Percentiles rank a stretch among this genome's conserved stretches.
phyloP scores from a whole-genome alignment of 2,329 filamentous ascomycete genomes.

The Leptographium procerum region DNA sequence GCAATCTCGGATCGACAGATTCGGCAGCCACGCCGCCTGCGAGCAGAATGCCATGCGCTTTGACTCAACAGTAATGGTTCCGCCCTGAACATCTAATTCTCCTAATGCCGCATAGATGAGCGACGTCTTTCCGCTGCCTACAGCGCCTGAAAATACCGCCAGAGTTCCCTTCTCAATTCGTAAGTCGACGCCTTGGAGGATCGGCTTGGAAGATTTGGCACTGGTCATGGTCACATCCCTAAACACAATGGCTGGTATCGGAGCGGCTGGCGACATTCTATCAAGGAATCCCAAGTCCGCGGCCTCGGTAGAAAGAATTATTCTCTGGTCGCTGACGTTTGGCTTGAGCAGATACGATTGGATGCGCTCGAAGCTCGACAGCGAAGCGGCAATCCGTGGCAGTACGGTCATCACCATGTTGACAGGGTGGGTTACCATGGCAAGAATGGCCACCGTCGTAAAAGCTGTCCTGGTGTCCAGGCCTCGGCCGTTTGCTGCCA shows the following conservation, averaged over 20 bases:
- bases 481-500: slow-evolving; percentile 8
- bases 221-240: slow-evolving; percentile 7
- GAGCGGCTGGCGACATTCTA: background rate
- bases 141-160: slow-evolving; percentile 17
- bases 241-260: slow-evolving; percentile 4
- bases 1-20: slow-evolving; percentile 4
- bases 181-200: slow-evolving; percentile 17
- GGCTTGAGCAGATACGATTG: slow-evolving; percentile 19
- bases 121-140: slow-evolving; percentile 20
- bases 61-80: background rate
- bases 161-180: slow-evolving; percentile 14
- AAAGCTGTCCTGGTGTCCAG: slow-evolving; percentile 27
- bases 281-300: background rate
- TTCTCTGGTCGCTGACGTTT: background rate
- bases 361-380: slow-evolving; percentile 26
- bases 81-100: slow-evolving; percentile 12
- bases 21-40: slow-evolving; percentile 10
- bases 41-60: slow-evolving; percentile 5
- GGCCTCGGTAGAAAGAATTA: background rate
- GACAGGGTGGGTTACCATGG: slow-evolving; percentile 28
- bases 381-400: slow-evolving; percentile 20
- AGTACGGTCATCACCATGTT: slow-evolving; percentile 33
- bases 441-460: slow-evolving; percentile 26
- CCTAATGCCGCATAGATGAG: slow-evolving; percentile 19
- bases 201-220: background rate